A percentile compares a stretch with the other conserved stretches of the same genome.
phyloP scores from a whole-genome alignment of 129 eudicot genomes.

The Pittosporum tobira region DNA sequence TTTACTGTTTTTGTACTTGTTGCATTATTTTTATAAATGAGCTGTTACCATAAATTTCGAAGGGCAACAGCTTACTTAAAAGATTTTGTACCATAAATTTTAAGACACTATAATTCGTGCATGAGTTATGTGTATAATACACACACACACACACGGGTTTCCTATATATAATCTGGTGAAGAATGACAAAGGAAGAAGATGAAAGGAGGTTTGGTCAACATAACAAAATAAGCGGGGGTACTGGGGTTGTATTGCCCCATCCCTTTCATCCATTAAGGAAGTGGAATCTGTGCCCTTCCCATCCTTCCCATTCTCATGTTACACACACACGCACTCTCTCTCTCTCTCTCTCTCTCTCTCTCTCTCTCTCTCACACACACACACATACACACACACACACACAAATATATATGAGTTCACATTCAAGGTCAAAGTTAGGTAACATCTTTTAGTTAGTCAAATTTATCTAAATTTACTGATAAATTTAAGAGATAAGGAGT shows the following conservation, averaged over 20 bases:
- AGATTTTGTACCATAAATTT: too few species aligned
- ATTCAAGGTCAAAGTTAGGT: too few species aligned
- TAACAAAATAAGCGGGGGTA: slow-evolving; percentile 14
- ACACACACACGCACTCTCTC: too few species aligned
- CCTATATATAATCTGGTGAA: too few species aligned
- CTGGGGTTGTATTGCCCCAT: slow-evolving; percentile 39
- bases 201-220: slow-evolving; percentile 33
- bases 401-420: too few species aligned
- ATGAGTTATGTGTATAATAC: too few species aligned
- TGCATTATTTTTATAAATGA: neutral
- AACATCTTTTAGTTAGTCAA: too few species aligned
- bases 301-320: slow-evolving; percentile 29
- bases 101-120: too few species aligned
- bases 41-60: neutral
- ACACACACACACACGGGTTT: too few species aligned
- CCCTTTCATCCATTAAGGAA: slow-evolving; percentile 39
- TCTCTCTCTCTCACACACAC: neutral
- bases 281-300: slow-evolving; percentile 46
- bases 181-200: slow-evolving; percentile 2
- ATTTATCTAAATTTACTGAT: too few species aligned
- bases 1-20: slow-evolving; percentile 17
- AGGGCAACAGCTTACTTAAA: too few species aligned
- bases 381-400: neutral
- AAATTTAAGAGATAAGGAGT: too few species aligned
- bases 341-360: neutral